phyloP scores from a whole-genome alignment of 352 stramenopile species.

The Phytophthora aleatoria region DNA sequence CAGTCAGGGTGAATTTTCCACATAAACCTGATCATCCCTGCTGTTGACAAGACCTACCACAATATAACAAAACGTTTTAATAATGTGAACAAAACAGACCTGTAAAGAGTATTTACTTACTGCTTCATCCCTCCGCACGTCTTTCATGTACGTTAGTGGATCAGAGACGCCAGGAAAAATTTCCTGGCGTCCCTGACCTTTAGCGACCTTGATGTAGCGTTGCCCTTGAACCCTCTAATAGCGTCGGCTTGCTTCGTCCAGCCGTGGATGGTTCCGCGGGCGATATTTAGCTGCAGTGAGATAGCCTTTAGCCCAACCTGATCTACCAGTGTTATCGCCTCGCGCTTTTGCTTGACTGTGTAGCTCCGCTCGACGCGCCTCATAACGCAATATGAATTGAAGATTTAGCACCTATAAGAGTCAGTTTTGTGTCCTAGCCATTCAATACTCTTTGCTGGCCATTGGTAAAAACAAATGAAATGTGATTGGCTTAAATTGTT shows the following conservation, averaged over 20 bases:
- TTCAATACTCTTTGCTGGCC: neutral
- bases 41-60: slow-evolving; percentile 1
- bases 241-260: too few relatives aligned
- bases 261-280: too few relatives aligned
- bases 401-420: neutral
- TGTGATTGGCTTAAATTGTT: too few relatives aligned
- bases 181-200: slow-evolving; percentile 3
- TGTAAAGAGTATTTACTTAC: neutral
- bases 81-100: neutral
- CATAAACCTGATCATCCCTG: neutral
- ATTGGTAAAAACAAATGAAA: neutral
- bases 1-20: neutral
- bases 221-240: too few relatives aligned
- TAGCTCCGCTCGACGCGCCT: neutral
- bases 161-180: slow-evolving; percentile 12
- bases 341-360: neutral
- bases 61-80: neutral
- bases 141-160: slow-evolving; percentile 1
- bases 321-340: too few relatives aligned
- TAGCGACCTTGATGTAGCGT: neutral
- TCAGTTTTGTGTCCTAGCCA: neutral
- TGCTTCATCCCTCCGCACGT: neutral
- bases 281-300: too few relatives aligned
- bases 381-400: neutral
- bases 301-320: too few relatives aligned